phyloP scores from a whole-genome alignment of 495 filamentous ascomycete genomes.

The Aspergillus sclerotiicarbonarius region DNA sequence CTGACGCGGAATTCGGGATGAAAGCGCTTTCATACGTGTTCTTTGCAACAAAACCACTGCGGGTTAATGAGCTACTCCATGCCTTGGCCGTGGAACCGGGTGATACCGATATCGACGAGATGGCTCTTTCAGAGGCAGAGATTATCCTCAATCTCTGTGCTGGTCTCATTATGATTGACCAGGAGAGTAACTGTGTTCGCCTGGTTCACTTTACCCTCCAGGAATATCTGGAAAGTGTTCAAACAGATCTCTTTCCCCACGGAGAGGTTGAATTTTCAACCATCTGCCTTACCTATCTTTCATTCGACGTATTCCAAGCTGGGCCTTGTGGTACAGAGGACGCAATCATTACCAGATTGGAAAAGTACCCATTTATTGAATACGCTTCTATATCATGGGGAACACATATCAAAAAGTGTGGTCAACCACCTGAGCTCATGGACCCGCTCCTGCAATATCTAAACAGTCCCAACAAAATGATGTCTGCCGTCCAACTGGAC shows the following conservation, averaged over 20 bases:
- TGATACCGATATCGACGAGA: slow-evolving; percentile 31
- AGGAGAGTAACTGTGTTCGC: slow-evolving; percentile 44
- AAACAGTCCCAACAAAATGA: neutral
- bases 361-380: slow-evolving; percentile 31
- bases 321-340: slow-evolving; percentile 16
- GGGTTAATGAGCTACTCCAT: slow-evolving; percentile 42
- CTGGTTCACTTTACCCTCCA: slow-evolving; percentile 57
- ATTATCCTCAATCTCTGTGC: slow-evolving; percentile 48
- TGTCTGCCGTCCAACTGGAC: neutral
- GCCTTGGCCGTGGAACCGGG: slow-evolving; percentile 41
- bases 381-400: slow-evolving; percentile 31
- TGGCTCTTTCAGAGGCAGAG: slow-evolving; percentile 35
- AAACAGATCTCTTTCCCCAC: slow-evolving; percentile 16
- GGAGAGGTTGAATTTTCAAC: slow-evolving; percentile 12
- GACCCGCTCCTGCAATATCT: neutral
- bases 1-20: neutral
- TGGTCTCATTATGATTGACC: slow-evolving; percentile 51
- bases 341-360: slow-evolving; percentile 5
- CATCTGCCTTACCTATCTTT: slow-evolving; percentile 14
- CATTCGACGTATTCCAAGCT: slow-evolving; percentile 10
- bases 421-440: neutral
- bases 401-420: neutral
- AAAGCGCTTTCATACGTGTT: neutral
- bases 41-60: slow-evolving; percentile 37
- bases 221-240: slow-evolving; percentile 39